Percentiles rank a stretch among this genome's conserved stretches.
Conservation (phyloP, 2,329 filamentous ascomycete species). For the Hawksworthiomyces lignivorus region DNA sequence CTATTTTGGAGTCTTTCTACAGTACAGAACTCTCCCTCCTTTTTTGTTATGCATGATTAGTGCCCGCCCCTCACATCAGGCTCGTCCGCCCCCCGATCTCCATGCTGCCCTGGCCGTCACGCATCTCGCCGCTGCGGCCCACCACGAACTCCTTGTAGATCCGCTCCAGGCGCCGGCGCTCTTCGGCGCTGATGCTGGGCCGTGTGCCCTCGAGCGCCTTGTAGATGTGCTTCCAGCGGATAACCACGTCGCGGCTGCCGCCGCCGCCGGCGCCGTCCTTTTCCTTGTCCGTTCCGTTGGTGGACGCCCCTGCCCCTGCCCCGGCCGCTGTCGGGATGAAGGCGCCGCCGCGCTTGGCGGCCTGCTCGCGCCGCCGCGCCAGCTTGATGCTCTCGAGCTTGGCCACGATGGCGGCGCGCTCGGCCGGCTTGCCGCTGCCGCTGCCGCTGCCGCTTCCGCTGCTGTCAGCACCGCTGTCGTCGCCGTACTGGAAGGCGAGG, state of each 20-base stretch:
- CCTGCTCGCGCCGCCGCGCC: slow-evolving; percentile 55
- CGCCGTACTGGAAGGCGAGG: slow-evolving; percentile 77
- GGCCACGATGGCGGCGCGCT: slow-evolving; percentile 70
- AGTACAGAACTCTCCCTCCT: too few relatives aligned
- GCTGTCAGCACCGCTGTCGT: slow-evolving; percentile 25
- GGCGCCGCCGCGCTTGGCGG: slow-evolving; percentile 18
- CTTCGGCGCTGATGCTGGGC: slow-evolving; percentile 73
- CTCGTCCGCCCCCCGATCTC: slow-evolving; percentile 90
- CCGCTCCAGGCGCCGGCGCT: slow-evolving; percentile 62
- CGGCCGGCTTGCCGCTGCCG: slow-evolving; percentile 49
- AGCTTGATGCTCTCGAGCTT: slow-evolving; percentile 76
- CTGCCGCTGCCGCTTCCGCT: slow-evolving; percentile 30
- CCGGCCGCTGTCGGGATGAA: too few relatives aligned
- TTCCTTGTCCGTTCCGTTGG: too few relatives aligned
- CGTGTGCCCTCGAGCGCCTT: slow-evolving; percentile 70
- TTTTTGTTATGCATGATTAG: too few relatives aligned
- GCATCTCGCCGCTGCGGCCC: slow-evolving; percentile 90
- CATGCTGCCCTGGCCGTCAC: slow-evolving; percentile 80
- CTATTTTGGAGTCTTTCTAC: too few relatives aligned
- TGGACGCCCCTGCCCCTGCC: too few relatives aligned
- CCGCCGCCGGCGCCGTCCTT: slow-evolving; percentile 15
- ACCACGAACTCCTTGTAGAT: slow-evolving; percentile 94
- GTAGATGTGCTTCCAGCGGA: slow-evolving; percentile 75
- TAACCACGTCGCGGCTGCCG: slow-evolving; percentile 56
- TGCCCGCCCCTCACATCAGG: slow-evolving; percentile 89